Percentiles rank a stretch among this genome's conserved stretches.
phyloP scores from a whole-genome alignment of 2,329 filamentous ascomycete genomes.

The Neospermospora avenae region DNA sequence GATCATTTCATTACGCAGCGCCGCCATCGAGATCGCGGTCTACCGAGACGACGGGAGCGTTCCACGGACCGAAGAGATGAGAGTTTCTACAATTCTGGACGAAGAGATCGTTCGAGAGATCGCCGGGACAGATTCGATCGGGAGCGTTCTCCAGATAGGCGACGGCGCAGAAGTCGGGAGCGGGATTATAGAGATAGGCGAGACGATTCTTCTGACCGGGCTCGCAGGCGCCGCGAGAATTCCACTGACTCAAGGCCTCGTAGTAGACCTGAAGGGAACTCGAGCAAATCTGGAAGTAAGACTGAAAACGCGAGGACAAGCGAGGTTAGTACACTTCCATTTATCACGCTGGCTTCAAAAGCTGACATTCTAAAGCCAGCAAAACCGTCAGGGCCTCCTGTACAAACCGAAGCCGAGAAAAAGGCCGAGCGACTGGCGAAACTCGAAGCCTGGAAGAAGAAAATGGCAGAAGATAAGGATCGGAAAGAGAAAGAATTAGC shows the following conservation, averaged over 20 bases:
- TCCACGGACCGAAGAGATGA: conserved; percentile 67
- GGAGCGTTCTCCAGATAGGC: conserved; percentile 55
- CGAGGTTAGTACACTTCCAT: conserved; percentile 50
- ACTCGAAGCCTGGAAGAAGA: conserved; percentile 89
- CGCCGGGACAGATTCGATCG: conserved; percentile 57
- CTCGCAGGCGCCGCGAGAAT: conserved; percentile 61
- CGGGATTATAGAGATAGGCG: conserved; percentile 65
- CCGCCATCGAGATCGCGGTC: conserved; percentile 57
- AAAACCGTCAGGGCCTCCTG: conserved; percentile 49
- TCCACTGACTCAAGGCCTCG: conserved; percentile 68
- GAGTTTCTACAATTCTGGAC: conserved; percentile 57
- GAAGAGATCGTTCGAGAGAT: conserved; percentile 62
- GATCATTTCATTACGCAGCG: conserved; percentile 46
- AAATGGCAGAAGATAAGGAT: conserved; percentile 71
- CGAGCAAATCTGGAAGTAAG: conserved; percentile 50
- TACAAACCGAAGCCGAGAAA: conserved; percentile 67
- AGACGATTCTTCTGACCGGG: conserved; percentile 70
- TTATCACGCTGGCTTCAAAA: neutral
- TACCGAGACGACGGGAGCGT: conserved; percentile 65
- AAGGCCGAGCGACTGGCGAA: conserved; percentile 79
- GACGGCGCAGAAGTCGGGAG: conserved; percentile 62
- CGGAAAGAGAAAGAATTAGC: conserved; percentile 68
- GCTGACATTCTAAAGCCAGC: conserved; percentile 43
- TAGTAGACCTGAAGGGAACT: conserved; percentile 63
- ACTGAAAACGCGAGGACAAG: conserved; percentile 47